Conservation (phyloP, 2,329 filamentous ascomycete species). For the Scedosporium apiospermum region DNA sequence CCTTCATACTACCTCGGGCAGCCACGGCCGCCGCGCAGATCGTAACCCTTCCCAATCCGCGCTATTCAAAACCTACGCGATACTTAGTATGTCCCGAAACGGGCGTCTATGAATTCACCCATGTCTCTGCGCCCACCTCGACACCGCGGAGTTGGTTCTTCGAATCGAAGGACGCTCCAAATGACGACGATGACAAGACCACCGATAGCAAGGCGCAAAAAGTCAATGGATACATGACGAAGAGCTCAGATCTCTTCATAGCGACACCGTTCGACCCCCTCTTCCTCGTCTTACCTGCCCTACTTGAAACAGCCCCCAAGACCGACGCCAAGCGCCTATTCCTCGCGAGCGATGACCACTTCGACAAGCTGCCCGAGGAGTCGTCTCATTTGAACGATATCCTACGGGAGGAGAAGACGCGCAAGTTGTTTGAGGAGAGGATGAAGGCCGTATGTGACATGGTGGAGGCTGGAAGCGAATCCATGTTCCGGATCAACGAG, state of each 20-base stretch:
- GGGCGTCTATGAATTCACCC: constrained; percentile 58
- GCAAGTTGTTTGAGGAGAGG: constrained; percentile 48
- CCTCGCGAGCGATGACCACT: constrained; percentile 60
- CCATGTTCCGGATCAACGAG: constrained; percentile 72
- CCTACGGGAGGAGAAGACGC: constrained; percentile 37
- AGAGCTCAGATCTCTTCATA: constrained; percentile 66
- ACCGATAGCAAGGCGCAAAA: neutral
- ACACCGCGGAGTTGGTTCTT: constrained; percentile 55
- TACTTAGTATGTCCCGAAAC: constrained; percentile 53
- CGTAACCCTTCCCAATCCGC: constrained; percentile 50
- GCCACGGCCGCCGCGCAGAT: constrained; percentile 46
- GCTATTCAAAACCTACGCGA: constrained; percentile 42
- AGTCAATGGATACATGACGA: constrained; percentile 39
- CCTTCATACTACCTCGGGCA: constrained; percentile 53
- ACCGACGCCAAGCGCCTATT: constrained; percentile 50
- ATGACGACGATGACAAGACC: neutral
- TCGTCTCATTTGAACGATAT: constrained; percentile 51
- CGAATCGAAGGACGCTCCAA: constrained; percentile 18
- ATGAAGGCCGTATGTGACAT: constrained; percentile 69
- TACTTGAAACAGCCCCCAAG: constrained; percentile 36
- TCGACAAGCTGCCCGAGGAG: constrained; percentile 49
- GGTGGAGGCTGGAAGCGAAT: constrained; percentile 74
- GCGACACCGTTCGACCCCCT: constrained; percentile 77
- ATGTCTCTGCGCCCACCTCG: constrained; percentile 40
- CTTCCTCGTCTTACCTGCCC: constrained; percentile 70